Evolutionary conservation across 2,329 filamentous ascomycete genomes (phyloP), one percentile per base, ranked within the genome.

Genomic region (Triangularia verruculosa): DNA sequence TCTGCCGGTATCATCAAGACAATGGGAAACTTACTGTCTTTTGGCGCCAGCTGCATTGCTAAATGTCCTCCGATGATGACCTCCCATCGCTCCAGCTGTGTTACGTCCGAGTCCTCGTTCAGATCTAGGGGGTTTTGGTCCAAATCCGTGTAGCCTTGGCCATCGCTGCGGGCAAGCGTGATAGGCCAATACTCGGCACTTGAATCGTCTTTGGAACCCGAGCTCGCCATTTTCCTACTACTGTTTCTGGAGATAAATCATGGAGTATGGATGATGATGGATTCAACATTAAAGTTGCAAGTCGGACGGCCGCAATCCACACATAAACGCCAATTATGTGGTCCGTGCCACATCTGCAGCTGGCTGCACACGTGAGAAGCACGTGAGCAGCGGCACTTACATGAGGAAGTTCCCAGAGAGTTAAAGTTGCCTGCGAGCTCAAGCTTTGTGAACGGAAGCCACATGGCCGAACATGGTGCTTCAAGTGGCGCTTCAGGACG

Each of bases 161-260:
- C 80, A 72, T 83, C 80, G 67, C 78, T 81, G 58, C 80, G 77
- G 5, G 74, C 75, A 47, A 82, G 74, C 58, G 74, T 72, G 22
- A 82, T 71, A 22, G 78, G 67, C 60, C 66, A 68, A 62, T 71
- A 71, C 1, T 66, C 61, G 39, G 39, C 39, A 9, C n/a, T 47
- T 9, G 39, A 20, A 52, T 67, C 62, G 13, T 57, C 62, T 28
- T 68, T 63, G 6, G 65, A 39, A 6, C 61, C 47, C 24, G 64
- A 32, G 25, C 17, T 61, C 27, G 61, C 58, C 64, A 68, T 65
- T 11, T 54, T 27, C n/a, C n/a, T 47, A 47, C 15, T 12, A 15
- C 25, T 27, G 20, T 15, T 27, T 27, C 8, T 54, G 9, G 13
- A 8, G n/a, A 20, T 20, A 20, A 47, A 20, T 47, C 39, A 47